These are phyloP conservation scores for Tolypocladium amazonense DNA, from an alignment of 2,329 filamentous ascomycete species.

Conservation along the genomic window DNA sequence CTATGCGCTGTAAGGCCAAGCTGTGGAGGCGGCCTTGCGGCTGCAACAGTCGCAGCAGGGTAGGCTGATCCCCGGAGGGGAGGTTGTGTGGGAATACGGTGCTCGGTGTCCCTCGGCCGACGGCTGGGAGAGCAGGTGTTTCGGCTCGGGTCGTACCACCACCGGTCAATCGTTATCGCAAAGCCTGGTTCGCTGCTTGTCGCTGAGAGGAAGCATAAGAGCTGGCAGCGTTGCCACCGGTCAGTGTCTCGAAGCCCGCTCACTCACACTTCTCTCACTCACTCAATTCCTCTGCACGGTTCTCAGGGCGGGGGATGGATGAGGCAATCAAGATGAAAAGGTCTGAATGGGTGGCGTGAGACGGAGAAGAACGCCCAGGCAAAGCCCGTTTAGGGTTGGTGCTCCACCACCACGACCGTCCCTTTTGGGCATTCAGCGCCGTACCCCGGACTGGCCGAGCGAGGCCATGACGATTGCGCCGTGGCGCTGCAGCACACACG, in stretches of 20 bases:
- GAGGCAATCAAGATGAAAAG: background rate
- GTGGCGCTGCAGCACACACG: background rate
- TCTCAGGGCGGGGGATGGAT: background rate
- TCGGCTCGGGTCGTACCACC: background rate
- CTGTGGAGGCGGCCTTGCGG: background rate
- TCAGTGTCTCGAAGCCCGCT: background rate
- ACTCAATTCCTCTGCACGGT: background rate
- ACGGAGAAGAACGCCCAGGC: background rate
- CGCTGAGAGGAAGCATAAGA: background rate
- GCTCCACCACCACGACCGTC: background rate
- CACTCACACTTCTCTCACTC: background rate
- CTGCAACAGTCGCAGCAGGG: background rate
- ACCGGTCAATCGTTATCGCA: background rate
- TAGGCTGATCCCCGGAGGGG: background rate
- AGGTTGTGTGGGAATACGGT: background rate
- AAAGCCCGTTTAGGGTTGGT: background rate
- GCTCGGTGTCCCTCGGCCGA: background rate
- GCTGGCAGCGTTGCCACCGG: background rate
- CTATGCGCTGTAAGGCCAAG: background rate
- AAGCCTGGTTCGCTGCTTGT: background rate
- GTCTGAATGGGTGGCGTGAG: background rate
- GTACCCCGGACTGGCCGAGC: background rate
- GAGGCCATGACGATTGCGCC: background rate
- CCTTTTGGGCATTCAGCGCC: background rate
- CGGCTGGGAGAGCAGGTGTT: background rate